phyloP scores from a whole-genome alignment of 1,139 yeast species.

The Protomyces lactucae-debilis region DNA sequence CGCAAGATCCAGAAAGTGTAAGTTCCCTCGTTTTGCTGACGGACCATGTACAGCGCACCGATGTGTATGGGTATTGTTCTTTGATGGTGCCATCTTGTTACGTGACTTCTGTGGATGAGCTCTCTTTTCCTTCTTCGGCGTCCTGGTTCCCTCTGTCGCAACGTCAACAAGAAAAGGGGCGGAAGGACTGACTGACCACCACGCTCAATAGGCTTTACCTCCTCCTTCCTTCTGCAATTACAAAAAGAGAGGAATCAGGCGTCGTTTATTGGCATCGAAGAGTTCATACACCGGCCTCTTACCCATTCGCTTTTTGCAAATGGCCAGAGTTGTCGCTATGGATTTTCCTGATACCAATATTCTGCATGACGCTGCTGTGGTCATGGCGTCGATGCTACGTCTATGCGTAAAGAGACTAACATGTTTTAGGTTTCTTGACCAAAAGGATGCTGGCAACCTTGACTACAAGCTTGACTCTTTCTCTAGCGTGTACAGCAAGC shows the following conservation, averaged over 20 bases:
- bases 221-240: background rate
- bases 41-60: background rate
- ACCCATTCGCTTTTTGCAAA: background rate
- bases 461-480: constrained; percentile 99
- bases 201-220: background rate
- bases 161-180: background rate
- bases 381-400: background rate
- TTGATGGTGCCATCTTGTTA: background rate
- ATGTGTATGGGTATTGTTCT: too few relatives aligned
- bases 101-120: background rate
- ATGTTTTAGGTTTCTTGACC: constrained; percentile 62
- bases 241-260: background rate
- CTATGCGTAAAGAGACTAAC: background rate
- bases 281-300: constrained; percentile 29
- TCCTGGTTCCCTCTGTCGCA: background rate
- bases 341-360: constrained; percentile 3
- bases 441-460: constrained; percentile 94
- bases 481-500: constrained; percentile 97
- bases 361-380: background rate
- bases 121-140: background rate
- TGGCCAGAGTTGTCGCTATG: constrained; percentile 26
- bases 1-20: constrained; percentile 91
- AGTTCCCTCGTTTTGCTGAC: background rate
- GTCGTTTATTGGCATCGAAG: constrained; percentile 1
- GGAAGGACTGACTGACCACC: background rate